Conservation (phyloP, 163 green algal genomes). For the Scenedesmus sp. region DNA sequence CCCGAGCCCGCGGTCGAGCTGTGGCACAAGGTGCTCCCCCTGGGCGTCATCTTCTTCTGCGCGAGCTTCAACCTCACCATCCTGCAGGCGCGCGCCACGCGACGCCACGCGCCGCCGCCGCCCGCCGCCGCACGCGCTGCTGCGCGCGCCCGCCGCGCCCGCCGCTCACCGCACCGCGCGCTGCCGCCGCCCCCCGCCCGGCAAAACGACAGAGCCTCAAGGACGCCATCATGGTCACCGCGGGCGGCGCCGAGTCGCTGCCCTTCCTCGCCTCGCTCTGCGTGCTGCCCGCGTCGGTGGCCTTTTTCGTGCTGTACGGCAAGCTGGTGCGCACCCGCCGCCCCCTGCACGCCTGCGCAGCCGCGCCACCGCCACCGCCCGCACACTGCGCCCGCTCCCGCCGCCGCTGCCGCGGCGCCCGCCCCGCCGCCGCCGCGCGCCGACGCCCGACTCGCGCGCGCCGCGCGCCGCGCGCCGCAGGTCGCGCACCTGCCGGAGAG, state of each 20-base stretch:
- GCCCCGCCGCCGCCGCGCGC: neutral
- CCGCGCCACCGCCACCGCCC: neutral
- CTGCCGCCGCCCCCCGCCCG: no score
- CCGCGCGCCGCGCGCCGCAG: slow-evolving; percentile 12
- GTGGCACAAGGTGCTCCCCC: slow-evolving; percentile 47
- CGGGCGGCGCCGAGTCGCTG: slow-evolving; percentile 77
- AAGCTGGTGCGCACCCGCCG: slow-evolving; percentile 56
- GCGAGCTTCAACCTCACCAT: slow-evolving; percentile 89
- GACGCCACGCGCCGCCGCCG: neutral
- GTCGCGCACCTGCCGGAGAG: slow-evolving; percentile 49
- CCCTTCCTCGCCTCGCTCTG: slow-evolving; percentile 82
- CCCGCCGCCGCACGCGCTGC: neutral
- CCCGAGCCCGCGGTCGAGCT: slow-evolving; percentile 47
- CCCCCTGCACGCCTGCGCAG: neutral
- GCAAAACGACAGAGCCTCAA: slow-evolving; percentile 85
- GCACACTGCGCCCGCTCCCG: neutral
- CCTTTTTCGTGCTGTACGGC: slow-evolving; percentile 83
- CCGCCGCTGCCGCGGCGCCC: neutral
- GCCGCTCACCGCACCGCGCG: no score
- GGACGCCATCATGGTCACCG: slow-evolving; percentile 84
- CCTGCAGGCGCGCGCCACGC: slow-evolving; percentile 54
- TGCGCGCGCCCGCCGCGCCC: neutral
- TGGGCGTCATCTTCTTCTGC: slow-evolving; percentile 86
- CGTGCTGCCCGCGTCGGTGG: slow-evolving; percentile 80
- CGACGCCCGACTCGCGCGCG: neutral